A percentile compares a stretch with the other conserved stretches of the same genome.
phyloP scores from a whole-genome alignment of 495 filamentous ascomycete genomes.

The Penicillium manginii region DNA sequence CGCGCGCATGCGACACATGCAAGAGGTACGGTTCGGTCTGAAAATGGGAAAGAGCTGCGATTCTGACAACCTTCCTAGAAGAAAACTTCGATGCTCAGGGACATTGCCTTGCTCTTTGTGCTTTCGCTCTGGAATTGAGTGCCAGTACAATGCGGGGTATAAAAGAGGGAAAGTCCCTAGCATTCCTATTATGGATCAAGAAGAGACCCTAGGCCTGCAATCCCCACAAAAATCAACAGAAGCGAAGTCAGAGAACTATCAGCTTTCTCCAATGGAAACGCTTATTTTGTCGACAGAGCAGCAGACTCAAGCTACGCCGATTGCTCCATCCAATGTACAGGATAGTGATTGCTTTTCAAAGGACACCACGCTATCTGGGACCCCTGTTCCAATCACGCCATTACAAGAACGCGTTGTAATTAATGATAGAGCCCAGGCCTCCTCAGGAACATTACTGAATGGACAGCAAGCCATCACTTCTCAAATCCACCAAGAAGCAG shows the following conservation, averaged over 20 bases:
- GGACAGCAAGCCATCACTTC: conserved; percentile 8
- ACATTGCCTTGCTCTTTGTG: conserved; percentile 31
- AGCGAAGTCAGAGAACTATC: background rate
- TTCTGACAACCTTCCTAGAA: conserved; percentile 16
- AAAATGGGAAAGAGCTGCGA: background rate
- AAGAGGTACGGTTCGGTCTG: conserved; percentile 25
- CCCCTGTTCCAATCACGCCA: background rate
- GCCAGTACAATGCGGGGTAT: conserved; percentile 31
- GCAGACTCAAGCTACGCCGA: background rate
- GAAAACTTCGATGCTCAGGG: conserved; percentile 38
- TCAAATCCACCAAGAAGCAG: conserved; percentile 32
- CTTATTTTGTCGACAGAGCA: background rate
- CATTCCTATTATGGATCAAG: conserved; percentile 13
- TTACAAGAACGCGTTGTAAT: background rate
- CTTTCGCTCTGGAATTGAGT: conserved; percentile 17
- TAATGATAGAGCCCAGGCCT: background rate
- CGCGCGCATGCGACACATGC: conserved; percentile 40
- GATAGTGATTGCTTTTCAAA: background rate
- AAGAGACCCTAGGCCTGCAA: background rate
- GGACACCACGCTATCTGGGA: background rate
- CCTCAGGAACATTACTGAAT: background rate
- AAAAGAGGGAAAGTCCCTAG: conserved; percentile 28
- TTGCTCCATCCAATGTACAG: background rate
- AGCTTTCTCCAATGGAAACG: background rate
- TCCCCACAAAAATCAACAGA: background rate